Conservation (phyloP, 106 monocot genomes). For the Amphibolis antarctica region DNA sequence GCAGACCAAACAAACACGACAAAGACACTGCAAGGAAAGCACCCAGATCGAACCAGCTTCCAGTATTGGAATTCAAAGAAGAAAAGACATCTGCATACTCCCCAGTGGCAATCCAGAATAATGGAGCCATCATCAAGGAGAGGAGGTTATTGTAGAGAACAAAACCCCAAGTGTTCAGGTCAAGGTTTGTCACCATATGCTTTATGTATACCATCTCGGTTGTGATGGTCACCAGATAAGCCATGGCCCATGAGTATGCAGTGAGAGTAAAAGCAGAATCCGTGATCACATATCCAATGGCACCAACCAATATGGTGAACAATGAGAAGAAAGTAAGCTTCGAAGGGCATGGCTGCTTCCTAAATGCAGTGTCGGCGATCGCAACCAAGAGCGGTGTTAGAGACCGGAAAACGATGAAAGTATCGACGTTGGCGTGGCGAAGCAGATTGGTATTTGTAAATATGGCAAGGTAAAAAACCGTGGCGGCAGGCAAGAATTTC, state of each 20-base stretch:
- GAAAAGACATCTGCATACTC: conserved; percentile 59
- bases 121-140: conserved; percentile 62
- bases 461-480: conserved; percentile 81
- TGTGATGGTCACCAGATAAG: conserved; percentile 74
- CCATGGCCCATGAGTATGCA: conserved; percentile 81
- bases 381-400: conserved; percentile 76
- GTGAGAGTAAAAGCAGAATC: conserved; percentile 70
- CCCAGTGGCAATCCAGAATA: conserved; percentile 73
- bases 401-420: conserved; percentile 82
- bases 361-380: conserved; percentile 69
- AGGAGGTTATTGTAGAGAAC: conserved; percentile 84
- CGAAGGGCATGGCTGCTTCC: conserved; percentile 73
- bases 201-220: conserved; percentile 97
- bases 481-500: conserved; percentile 74
- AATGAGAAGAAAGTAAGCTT: conserved; percentile 73
- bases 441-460: conserved; percentile 94
- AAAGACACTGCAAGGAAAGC: conserved; percentile 60
- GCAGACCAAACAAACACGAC: conserved; percentile 72
- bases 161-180: conserved; percentile 85
- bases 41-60: conserved; percentile 26
- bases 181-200: conserved; percentile 76
- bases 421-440: conserved; percentile 85
- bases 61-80: conserved; percentile 19
- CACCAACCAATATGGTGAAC: conserved; percentile 58
- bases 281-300: conserved; percentile 69